Evolutionary conservation across 345 rosid genomes (phyloP), one percentile per base, ranked within the genome.

Genomic region (Raphanus sativus): DNA sequence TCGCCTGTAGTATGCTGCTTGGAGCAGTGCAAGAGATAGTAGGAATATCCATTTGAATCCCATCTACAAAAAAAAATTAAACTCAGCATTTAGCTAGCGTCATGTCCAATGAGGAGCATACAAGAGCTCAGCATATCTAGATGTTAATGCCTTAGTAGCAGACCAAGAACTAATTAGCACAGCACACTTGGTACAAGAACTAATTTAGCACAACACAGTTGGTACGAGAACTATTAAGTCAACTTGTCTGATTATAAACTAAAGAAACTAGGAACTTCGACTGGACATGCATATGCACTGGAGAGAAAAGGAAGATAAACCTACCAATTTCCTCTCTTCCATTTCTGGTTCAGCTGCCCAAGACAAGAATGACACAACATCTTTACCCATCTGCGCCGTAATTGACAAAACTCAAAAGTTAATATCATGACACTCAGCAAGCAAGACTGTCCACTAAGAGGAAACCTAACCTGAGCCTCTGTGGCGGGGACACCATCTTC

Each of bases 341-440:
- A 95, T 95, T 85, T 95, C 99, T 11, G 98, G 99, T 79, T 95
- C 98, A 29, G 99, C 99, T 15, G 99, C 99, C 99, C 99, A 95
- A 1, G 97, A 26, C 71, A 95, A 86, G 78, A 95, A 92, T 60
- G 97, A 10, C 24, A 91, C 97, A n/a, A 95, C 90, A 84, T 95
- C 99, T 85, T 96, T 96, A 82, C 99, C 98, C 99, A 96, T 96
- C 99, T 96, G 87, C 79, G 26, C 63, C 73, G 50, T 9, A 62
- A 75, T 30, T 4, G 54, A 58, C 62, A 66, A 58, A 50, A 13
- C 33, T 50, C 52, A n/a, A 8, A n/a, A 36, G 75, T 64, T 68
- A 30, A 64, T n/a, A 65, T 61, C 58, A 65, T 66, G 59, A 70
- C 21, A 28, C 24, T 25, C 59, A 48, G 16, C 15, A 69, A 69